Evolutionary conservation across 768 basidiomycete species (phyloP).

Genomic region (Collybia mongolica): DNA sequence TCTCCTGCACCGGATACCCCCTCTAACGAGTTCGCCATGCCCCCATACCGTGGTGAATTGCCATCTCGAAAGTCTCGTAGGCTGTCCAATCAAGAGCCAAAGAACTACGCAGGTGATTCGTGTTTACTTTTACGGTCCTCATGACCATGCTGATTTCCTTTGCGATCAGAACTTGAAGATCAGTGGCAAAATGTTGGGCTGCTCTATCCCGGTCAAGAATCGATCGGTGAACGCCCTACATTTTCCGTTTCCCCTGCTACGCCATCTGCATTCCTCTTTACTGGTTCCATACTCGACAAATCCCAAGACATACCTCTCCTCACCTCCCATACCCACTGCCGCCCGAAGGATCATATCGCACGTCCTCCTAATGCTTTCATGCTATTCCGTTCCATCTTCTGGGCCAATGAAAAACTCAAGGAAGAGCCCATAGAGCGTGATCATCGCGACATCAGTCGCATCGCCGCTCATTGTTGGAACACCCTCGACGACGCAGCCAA

Average conservation of each 20-base stretch:
- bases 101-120: conserved; percentile 27
- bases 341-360: conserved; percentile 48
- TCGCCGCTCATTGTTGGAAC: conserved; percentile 65
- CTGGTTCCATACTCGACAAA: neutral
- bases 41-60: conserved; percentile 9
- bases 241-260: neutral
- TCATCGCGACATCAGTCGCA: conserved; percentile 65
- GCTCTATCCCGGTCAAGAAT: neutral
- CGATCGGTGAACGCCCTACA: neutral
- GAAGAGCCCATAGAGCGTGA: conserved; percentile 50
- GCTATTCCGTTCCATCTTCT: conserved; percentile 64
- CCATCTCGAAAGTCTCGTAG: conserved; percentile 40
- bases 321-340: conserved; percentile 19
- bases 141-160: neutral
- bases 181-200: conserved; percentile 6
- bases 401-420: conserved; percentile 51
- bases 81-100: conserved; percentile 37
- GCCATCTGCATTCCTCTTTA: neutral
- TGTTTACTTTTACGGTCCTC: neutral
- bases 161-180: conserved; percentile 1
- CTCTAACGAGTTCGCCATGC: conserved; percentile 3
- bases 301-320: neutral
- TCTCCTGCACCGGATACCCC: no score
- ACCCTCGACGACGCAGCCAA: conserved; percentile 40
- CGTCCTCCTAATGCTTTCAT: conserved; percentile 81